Evolutionary conservation across 2,329 filamentous ascomycete species (phyloP), one percentile per base, ranked within the genome.

Genomic region (Colletotrichum endophyticum): DNA sequence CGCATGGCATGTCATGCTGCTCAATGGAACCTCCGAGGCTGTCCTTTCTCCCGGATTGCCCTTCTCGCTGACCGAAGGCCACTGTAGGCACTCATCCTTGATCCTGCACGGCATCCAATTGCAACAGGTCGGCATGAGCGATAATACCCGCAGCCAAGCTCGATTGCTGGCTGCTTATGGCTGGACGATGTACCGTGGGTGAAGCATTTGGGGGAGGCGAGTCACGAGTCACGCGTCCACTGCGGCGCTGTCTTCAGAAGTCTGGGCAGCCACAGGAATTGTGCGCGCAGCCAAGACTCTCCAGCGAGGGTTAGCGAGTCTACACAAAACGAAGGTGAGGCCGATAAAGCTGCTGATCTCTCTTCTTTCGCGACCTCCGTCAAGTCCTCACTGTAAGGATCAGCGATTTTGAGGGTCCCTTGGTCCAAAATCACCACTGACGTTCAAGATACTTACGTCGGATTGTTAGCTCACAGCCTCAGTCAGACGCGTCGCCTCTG

Each of bases 281-380:
- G 39, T 72, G 62, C 49, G 62, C 15, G n/a, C 39, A 57, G 73
- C 73, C 63, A 73, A 75, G 73, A 73, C 73, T 25, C 16, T 63
- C 27, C 36, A 25, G 25, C 53, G 19, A 56, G 73, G 68, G 25
- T 67, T 62, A 75, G 63, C 69, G 63, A 75, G 62, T 66, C 63
- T 75, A 63, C 63, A 36, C 73, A 75, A 75, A 63, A 59, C 63
- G 15, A 12, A 56, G 25, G 7, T 44, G 39, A 72, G 34, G 63
- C 63, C 44, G 30, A 70, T 53, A 34, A 49, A 15, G 56, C 69
- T 59, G 44, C 73, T 63, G 69, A 73, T 72, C 57, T 68, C 19
- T 30, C 56, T 72, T 22, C 36, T 63, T 73, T 63, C 25, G 57
- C 32, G 36, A 68, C 56, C 27, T n/a, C 28, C 59, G 19, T 62